A percentile compares a stretch with the other conserved stretches of the same genome.
Conservation (phyloP, 176 grass and related monocot genomes). For the Carex cristatella region DNA sequence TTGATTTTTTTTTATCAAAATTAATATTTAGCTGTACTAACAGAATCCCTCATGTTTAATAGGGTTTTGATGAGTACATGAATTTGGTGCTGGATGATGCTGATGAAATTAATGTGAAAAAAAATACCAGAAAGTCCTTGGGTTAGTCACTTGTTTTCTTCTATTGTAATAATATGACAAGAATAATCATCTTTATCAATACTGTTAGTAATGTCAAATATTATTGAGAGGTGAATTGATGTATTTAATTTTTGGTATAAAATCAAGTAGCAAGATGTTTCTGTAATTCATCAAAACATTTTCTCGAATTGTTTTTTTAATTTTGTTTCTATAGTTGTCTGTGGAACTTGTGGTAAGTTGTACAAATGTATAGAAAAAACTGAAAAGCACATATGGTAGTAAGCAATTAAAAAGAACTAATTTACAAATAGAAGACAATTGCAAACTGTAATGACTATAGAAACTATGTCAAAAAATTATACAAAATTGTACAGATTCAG, state of each 20-base stretch:
- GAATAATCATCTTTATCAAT: neutral
- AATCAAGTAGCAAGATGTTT: neutral
- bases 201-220: neutral
- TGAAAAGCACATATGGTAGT: neutral
- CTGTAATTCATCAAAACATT: neutral
- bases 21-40: neutral
- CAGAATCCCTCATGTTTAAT: constrained; percentile 8
- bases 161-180: neutral
- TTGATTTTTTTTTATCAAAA: neutral
- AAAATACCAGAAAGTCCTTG: constrained; percentile 73
- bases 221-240: neutral
- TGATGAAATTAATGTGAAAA: constrained; percentile 89
- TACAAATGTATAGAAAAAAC: neutral
- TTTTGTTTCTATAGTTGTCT: neutral
- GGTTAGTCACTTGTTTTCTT: constrained; percentile 38
- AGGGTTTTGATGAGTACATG: constrained; percentile 99
- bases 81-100: constrained; percentile 97
- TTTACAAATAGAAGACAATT: neutral
- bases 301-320: neutral
- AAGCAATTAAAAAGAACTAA: neutral
- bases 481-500: neutral
- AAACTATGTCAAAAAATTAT: neutral
- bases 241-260: neutral
- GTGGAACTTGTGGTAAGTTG: neutral
- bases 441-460: neutral